A percentile compares a stretch with the other conserved stretches of the same genome.
These are phyloP conservation scores for Pyracantha coccinea DNA, from an alignment of 331 rosid genomes.

Conservation along the genomic window DNA sequence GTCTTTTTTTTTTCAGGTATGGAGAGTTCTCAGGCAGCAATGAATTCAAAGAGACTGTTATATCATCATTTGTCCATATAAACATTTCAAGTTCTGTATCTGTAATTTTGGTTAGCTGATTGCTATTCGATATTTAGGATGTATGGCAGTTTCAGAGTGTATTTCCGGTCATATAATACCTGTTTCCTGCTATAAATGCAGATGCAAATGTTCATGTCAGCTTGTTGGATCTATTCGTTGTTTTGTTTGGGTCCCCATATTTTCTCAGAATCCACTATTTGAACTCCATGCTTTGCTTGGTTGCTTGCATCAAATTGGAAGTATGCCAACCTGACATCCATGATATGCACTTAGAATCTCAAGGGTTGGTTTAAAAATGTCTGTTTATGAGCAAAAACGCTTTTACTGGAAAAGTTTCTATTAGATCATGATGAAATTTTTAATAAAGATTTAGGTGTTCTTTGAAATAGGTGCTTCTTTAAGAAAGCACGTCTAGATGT, in stretches of 20 bases:
- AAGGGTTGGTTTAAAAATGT: too few relatives aligned
- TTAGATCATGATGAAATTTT: too few relatives aligned
- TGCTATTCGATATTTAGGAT: constrained; percentile 36
- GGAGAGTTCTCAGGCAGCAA: constrained; percentile 35
- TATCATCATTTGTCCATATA: constrained; percentile 43
- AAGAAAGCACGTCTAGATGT: too few relatives aligned
- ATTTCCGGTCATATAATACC: constrained; percentile 21
- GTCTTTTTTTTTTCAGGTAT: constrained; percentile 24
- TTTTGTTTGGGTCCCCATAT: not conserved
- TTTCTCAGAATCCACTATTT: not conserved
- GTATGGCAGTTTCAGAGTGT: constrained; percentile 23
- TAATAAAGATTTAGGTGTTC: too few relatives aligned
- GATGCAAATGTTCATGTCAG: constrained; percentile 5
- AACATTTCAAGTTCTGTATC: constrained; percentile 40
- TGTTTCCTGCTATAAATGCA: constrained; percentile 18
- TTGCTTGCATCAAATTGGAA: not conserved
- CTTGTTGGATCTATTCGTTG: not conserved
- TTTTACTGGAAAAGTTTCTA: too few relatives aligned
- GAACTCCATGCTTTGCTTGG: not conserved
- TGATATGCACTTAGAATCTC: not conserved
- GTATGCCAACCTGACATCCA: not conserved
- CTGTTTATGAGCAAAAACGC: too few relatives aligned
- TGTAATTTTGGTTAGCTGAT: constrained; percentile 27
- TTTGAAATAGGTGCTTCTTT: too few relatives aligned
- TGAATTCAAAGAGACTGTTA: constrained; percentile 33